These are phyloP conservation scores for Physaria fendleri DNA, from an alignment of 345 rosid species.

Conservation along the genomic window DNA sequence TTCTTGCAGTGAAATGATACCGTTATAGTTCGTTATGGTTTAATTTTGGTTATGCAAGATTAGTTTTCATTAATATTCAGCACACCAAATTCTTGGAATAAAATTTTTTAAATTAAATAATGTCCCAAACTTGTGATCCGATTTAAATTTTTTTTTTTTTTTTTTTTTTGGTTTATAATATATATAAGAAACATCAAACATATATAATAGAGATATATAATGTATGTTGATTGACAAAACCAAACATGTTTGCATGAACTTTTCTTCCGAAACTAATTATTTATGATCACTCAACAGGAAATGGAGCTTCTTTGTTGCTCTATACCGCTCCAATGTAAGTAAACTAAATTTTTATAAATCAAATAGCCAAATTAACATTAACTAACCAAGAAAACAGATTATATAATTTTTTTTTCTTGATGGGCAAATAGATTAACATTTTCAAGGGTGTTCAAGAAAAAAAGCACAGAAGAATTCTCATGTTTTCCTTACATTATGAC, in stretches of 20 bases:
- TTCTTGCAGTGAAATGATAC: too few species aligned
- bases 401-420: neutral
- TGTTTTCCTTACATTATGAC: slow-evolving; percentile 68
- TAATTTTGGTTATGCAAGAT: too few species aligned
- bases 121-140: slow-evolving; percentile 20
- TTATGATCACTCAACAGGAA: slow-evolving; percentile 45
- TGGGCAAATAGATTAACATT: slow-evolving; percentile 58
- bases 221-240: too few species aligned
- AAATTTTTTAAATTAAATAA: neutral
- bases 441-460: slow-evolving; percentile 55
- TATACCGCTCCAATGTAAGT: slow-evolving; percentile 69
- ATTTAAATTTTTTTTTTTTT: slow-evolving; percentile 3
- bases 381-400: neutral
- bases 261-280: neutral
- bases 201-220: too few species aligned
- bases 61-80: neutral
- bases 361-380: neutral
- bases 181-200: neutral
- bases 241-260: slow-evolving; percentile 12
- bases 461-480: slow-evolving; percentile 70
- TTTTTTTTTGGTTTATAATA: neutral
- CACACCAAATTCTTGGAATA: neutral
- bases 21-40: too few species aligned
- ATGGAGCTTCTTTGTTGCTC: slow-evolving; percentile 68
- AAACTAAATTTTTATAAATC: neutral